These are phyloP conservation scores for Macrolepiota albuminosa DNA, from an alignment of 768 basidiomycete species.

Conservation along the genomic window DNA sequence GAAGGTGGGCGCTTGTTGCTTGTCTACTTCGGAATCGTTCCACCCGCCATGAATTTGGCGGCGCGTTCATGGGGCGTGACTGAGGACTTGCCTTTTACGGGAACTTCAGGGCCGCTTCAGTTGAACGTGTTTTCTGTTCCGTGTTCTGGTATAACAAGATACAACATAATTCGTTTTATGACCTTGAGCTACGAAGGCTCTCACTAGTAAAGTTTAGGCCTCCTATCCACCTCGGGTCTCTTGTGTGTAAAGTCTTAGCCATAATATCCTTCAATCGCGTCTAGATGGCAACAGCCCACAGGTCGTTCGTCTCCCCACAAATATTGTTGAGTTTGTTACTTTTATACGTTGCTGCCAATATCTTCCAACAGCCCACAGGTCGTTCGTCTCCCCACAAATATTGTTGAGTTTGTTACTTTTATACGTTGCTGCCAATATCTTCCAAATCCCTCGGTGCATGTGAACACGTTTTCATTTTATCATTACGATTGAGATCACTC, in stretches of 20 bases:
- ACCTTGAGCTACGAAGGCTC: neutral
- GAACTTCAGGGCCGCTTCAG: neutral
- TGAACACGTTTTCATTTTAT: neutral
- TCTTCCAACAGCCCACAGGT: neutral
- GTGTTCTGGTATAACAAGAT: neutral
- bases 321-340: neutral
- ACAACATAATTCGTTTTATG: too few relatives aligned
- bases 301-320: neutral
- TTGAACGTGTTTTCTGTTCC: neutral
- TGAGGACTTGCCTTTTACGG: conserved; percentile 1
- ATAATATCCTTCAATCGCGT: neutral
- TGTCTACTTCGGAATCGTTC: conserved; percentile 6
- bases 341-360: neutral
- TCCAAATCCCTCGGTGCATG: neutral
- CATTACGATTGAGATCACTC: too few relatives aligned
- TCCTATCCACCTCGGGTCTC: neutral
- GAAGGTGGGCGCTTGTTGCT: neutral
- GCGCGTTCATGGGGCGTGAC: conserved; percentile 7
- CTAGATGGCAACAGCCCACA: neutral
- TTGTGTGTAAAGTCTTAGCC: neutral
- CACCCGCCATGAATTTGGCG: neutral
- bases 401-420: neutral
- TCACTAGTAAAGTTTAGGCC: neutral
- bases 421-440: neutral
- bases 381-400: neutral